Evolutionary conservation across 2,329 filamentous ascomycete species (phyloP), one percentile per base, ranked within the genome.

Genomic region (Cercospora sp.): DNA sequence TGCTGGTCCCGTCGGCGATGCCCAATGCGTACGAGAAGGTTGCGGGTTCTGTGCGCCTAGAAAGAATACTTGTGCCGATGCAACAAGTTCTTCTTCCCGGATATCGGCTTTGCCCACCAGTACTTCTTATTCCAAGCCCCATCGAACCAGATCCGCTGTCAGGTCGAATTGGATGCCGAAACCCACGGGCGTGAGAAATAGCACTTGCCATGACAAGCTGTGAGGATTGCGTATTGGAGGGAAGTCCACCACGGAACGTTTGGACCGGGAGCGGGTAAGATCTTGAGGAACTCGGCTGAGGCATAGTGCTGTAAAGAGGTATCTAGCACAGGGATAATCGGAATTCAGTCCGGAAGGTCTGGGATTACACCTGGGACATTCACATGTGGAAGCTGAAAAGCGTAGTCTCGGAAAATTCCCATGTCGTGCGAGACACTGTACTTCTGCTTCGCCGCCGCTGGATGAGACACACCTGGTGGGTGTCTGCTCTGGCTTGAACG

Each of bases 191-290:
- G 49, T 28, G 30, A 34, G 18, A 30, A 59, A 59, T 26, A 16
- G 55, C 30, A 59, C 55, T 26, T 59, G 55, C 28, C 55, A 59
- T 24, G 55, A 59, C 16, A 59, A 59, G 55, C n/a, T 37, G 30
- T 59, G 32, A 34, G 8, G 32, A 16, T 12, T 21, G 18, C 16
- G 16, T 21, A 30, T 13, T 7, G 26, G 26, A 28, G 18, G 2
- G 55, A 5, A 4, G 13, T 37, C 8, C 18, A 10, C 2, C 21
- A 26, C 10, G 21, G 16, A 6, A 13, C 3, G 49, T 53, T 13
- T 2, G 49, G 24, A 26, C 1, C 3, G 21, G 49, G 10, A 28
- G 49, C 5, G 49, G 3, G 10, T 8, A 16, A 16, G 13, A 16
- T 28, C 13, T 28, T 53, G 24, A 5, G 7, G 13, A n/a, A 2